Evolutionary conservation across 257 asterid genomes (phyloP).

Genomic region (Capsicum chinense): DNA sequence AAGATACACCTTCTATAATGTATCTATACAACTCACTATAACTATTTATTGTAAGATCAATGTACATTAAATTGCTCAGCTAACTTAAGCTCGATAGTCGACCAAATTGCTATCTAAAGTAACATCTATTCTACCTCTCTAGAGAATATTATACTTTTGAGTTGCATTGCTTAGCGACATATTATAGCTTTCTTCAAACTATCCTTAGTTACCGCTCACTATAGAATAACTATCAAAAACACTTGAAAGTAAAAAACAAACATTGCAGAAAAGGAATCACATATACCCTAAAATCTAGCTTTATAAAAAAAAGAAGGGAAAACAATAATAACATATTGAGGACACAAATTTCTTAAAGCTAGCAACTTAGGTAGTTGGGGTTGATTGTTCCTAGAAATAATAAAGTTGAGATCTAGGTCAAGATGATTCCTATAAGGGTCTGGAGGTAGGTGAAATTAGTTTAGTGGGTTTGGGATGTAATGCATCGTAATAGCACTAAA

Average conservation of each 20-base stretch:
- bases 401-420: not conserved
- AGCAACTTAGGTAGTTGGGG: not conserved
- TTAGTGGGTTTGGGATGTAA: not conserved
- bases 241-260: not conserved
- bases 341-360: not conserved
- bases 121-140: too few species aligned
- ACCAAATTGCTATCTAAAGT: too few species aligned
- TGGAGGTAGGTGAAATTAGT: not conserved
- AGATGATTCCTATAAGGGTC: not conserved
- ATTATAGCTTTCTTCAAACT: too few species aligned
- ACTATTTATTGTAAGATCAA: too few species aligned
- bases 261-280: not conserved
- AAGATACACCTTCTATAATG: too few species aligned
- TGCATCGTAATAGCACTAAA: not conserved
- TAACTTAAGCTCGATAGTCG: too few species aligned
- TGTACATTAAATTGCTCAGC: too few species aligned
- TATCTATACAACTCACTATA: too few species aligned
- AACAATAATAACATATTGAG: not conserved
- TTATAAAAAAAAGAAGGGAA: not conserved
- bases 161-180: too few species aligned
- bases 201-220: too few species aligned
- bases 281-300: not conserved
- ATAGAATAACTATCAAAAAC: not conserved
- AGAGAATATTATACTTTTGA: too few species aligned
- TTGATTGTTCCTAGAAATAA: not conserved